phyloP scores from a whole-genome alignment of 1,139 yeast genomes.

The Suhomyces bokatorum region DNA sequence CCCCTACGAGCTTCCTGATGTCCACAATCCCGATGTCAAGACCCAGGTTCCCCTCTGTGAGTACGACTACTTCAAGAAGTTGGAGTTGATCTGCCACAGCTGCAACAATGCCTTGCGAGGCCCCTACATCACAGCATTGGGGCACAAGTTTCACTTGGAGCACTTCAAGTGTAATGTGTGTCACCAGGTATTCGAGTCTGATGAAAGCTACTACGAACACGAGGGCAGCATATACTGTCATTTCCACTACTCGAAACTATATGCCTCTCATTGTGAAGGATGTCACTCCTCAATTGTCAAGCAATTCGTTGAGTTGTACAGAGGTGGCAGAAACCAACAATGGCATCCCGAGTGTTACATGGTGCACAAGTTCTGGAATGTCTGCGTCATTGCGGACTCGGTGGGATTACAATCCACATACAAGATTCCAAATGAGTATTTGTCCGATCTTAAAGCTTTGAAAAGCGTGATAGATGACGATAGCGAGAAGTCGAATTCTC shows the following conservation, averaged over 20 bases:
- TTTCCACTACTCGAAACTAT: constrained; percentile 80
- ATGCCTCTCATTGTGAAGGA: constrained; percentile 91
- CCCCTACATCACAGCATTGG: constrained; percentile 90
- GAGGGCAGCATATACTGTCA: constrained; percentile 84
- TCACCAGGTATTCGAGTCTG: constrained; percentile 82
- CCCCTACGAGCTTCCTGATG: constrained; percentile 49
- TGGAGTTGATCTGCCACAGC: constrained; percentile 77
- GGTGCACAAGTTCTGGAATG: constrained; percentile 97
- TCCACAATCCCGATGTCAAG: constrained; percentile 28
- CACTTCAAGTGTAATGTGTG: constrained; percentile 94
- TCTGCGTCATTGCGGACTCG: constrained; percentile 65
- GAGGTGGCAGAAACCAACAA: constrained; percentile 93
- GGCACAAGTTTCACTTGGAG: constrained; percentile 89
- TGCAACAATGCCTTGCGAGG: constrained; percentile 89
- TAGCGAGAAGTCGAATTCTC: constrained; percentile 10
- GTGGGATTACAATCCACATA: constrained; percentile 53
- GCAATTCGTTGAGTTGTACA: constrained; percentile 87
- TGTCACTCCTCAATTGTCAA: constrained; percentile 89
- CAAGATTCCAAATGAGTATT: constrained; percentile 13
- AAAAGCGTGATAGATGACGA: constrained; percentile 13
- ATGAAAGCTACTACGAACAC: constrained; percentile 91
- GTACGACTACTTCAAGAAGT: constrained; percentile 83
- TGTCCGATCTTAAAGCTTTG: constrained; percentile 14
- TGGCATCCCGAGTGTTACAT: constrained; percentile 99
- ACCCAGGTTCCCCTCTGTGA: constrained; percentile 82